Conservation (phyloP, 768 basidiomycete genomes). For the Gyrodon lividus region DNA sequence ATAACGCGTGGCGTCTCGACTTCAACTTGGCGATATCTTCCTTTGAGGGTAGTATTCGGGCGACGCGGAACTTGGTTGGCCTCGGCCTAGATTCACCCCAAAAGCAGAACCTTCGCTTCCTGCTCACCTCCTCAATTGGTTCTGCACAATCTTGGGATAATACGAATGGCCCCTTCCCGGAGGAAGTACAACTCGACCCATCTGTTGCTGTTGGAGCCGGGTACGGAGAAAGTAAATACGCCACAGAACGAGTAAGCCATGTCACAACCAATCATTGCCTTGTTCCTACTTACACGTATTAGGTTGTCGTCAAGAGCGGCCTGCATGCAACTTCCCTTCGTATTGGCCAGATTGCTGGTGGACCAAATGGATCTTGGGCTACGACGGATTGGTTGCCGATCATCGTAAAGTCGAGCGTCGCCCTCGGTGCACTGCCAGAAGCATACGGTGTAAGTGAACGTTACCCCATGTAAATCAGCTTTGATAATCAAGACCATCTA, state of each 20-base stretch:
- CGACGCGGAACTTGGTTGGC: conserved; percentile 35
- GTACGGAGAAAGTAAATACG: conserved; percentile 48
- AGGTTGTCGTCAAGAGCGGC: conserved; percentile 41
- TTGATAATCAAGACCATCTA: conserved; percentile 8
- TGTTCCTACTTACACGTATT: neutral
- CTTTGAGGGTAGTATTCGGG: conserved; percentile 41
- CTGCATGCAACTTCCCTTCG: conserved; percentile 38
- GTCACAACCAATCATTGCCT: neutral
- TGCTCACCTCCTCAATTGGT: conserved; percentile 43
- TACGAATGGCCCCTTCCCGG: conserved; percentile 32
- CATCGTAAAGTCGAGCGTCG: conserved; percentile 36
- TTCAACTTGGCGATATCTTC: conserved; percentile 42
- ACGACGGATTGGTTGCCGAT: conserved; percentile 48
- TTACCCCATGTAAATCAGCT: neutral
- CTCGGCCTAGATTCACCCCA: conserved; percentile 32
- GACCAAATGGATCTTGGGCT: conserved; percentile 42
- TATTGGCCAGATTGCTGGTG: conserved; percentile 47
- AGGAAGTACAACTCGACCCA: conserved; percentile 33
- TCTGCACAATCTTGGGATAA: conserved; percentile 33
- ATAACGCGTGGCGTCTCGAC: conserved; percentile 46
- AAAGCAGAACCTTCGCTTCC: conserved; percentile 28
- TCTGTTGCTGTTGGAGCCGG: conserved; percentile 39
- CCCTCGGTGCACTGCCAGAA: conserved; percentile 28
- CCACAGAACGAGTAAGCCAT: conserved; percentile 36
- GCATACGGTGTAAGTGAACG: conserved; percentile 32